phyloP scores from a whole-genome alignment of 805 yeast species.

The Kodamaea jinghongensis region DNA sequence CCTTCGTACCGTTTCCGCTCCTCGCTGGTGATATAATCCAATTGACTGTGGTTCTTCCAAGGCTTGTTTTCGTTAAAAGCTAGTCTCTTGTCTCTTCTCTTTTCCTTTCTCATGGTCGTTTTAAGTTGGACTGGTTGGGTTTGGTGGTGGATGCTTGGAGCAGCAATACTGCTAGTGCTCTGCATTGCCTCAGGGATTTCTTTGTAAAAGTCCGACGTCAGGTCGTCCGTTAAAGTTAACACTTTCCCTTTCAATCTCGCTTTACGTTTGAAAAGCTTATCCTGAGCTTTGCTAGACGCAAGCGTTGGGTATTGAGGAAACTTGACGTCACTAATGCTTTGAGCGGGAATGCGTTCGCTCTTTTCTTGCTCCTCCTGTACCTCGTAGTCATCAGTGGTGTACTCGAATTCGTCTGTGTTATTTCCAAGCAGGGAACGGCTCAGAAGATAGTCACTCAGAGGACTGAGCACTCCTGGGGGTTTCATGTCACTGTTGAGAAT shows the following conservation, averaged over 20 bases:
- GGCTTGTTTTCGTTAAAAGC: constrained; percentile 85
- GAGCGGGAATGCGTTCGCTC: constrained; percentile 3
- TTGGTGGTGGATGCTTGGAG: constrained; percentile 1
- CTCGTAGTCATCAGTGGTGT: constrained; percentile 6
- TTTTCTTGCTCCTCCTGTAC: not conserved
- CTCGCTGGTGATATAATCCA: constrained; percentile 46
- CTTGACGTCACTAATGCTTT: constrained; percentile 10
- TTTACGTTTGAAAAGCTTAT: constrained; percentile 20
- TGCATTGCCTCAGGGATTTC: constrained; percentile 1
- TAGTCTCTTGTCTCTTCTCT: constrained; percentile 34
- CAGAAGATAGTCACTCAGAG: constrained; percentile 7
- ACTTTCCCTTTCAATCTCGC: constrained; percentile 8
- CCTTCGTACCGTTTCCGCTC: constrained; percentile 92
- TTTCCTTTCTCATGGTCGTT: constrained; percentile 50
- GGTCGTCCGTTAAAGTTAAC: constrained; percentile 2
- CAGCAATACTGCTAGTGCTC: not conserved
- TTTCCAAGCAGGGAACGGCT: constrained; percentile 13
- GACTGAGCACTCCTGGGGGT: constrained; percentile 1
- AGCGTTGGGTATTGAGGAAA: constrained; percentile 36
- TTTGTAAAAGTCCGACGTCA: constrained; percentile 10
- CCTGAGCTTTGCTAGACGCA: not conserved
- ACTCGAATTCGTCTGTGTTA: constrained; percentile 4
- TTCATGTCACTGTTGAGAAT: not conserved
- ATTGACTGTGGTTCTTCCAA: constrained; percentile 81
- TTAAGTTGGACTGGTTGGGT: constrained; percentile 38